Conservation (phyloP, 2,329 filamentous ascomycete species). For the Diaporthe citrichinensis region DNA sequence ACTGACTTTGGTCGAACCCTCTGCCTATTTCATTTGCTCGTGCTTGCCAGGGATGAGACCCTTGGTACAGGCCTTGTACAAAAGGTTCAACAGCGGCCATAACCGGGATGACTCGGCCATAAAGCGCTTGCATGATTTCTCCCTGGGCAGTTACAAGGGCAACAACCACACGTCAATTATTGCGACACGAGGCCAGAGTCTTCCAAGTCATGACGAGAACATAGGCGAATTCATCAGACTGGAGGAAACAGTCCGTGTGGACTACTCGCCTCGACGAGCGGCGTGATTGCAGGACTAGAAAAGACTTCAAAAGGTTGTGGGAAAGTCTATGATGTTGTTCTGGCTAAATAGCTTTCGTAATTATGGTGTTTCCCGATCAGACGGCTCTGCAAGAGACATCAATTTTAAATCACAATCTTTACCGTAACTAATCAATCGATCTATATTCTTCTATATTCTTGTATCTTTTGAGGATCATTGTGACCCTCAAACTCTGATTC, state of each 20-base stretch:
- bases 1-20: background rate
- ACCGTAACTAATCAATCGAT: no score
- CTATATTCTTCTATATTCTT: no score
- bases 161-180: background rate
- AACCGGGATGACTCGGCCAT: background rate
- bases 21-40: constrained; percentile 6
- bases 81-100: background rate
- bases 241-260: background rate
- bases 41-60: constrained; percentile 3
- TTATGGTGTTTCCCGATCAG: no score
- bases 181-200: background rate
- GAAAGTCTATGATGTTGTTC: no score
- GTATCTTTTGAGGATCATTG: no score
- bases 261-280: background rate
- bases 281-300: background rate
- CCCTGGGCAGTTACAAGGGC: no score
- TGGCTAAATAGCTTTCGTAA: no score
- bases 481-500: no score
- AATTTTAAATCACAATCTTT: no score
- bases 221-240: background rate
- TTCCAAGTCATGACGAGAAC: background rate
- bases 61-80: background rate
- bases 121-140: no score
- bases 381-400: no score
- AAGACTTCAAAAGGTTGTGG: no score